Conservation (phyloP, 495 filamentous ascomycete species). For the Neurospora hispaniola region DNA sequence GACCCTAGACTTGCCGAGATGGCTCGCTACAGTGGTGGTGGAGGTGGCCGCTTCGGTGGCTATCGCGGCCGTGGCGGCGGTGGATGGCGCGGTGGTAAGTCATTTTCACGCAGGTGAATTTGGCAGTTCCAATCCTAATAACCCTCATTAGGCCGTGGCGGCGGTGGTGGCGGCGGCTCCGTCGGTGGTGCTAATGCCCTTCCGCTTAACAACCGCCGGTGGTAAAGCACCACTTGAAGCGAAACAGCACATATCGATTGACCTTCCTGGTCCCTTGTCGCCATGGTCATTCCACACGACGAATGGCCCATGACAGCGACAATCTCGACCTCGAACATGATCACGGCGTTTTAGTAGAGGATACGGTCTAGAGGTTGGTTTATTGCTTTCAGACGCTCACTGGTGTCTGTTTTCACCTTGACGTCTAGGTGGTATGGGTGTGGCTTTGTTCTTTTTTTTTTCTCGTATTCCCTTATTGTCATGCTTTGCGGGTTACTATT, state of each 20-base stretch:
- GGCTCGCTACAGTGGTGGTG: constrained; percentile 83
- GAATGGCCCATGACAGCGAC: constrained; percentile 1
- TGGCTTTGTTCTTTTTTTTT: neutral
- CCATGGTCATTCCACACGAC: neutral
- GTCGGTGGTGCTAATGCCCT: constrained; percentile 33
- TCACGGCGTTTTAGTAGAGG: constrained; percentile 16
- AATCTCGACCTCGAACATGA: constrained; percentile 7
- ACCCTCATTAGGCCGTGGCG: constrained; percentile 1
- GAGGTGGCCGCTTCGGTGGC: constrained; percentile 58
- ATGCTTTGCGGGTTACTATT: neutral
- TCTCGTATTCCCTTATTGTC: neutral
- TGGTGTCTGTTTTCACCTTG: neutral
- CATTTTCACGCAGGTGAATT: constrained; percentile 33
- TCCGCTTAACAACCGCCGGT: constrained; percentile 37
- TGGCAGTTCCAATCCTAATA: neutral
- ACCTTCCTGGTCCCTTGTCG: neutral
- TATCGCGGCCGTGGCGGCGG: constrained; percentile 34
- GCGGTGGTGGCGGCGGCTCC: neutral
- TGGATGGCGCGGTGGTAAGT: constrained; percentile 28
- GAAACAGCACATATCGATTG: neutral
- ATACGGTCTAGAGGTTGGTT: constrained; percentile 18
- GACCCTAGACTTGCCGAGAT: constrained; percentile 93
- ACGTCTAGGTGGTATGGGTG: neutral
- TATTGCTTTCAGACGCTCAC: constrained; percentile 7
- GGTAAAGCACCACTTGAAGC: constrained; percentile 20